Base-by-base conservation (phyloP, 352 stramenopile species). In the Phytopythium litorale region DNA sequence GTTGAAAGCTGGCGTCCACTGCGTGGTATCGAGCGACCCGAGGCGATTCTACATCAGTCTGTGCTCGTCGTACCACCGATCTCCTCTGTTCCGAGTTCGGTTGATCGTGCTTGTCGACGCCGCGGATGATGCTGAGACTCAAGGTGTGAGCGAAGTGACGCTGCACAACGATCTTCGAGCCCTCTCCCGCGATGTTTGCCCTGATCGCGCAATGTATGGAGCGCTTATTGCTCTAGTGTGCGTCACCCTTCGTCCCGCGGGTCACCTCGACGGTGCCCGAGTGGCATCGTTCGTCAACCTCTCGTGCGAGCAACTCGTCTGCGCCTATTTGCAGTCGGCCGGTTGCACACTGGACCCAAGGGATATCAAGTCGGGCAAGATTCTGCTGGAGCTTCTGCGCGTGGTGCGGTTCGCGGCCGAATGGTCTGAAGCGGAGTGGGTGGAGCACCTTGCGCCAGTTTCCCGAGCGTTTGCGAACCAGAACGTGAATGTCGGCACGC, bases 41-140 rank as follows among this genome's bases (percentile, higher is more conserved):
- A 63, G 64, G 12, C 25, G 54, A 7, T 33, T 80, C 25, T 81
- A 73, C 65, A 79, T 82, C 38, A 64, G 19, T 40, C 13, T 73
- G 46, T 60, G 66, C 30, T 54, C 42, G 37, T 23, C 37, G 23
- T 71, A 65, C 33, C 63, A 30, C 32, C 63, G 65, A 16, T 35
- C 57, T 1, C 64, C 66, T 13, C 25, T 70, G 11, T 82, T 81
- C 48, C 73, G 69, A 18, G 60, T 79, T 9, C 62, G 52, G 37
- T 67, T 82, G 45, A 21, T 45, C n/a, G 49, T 11, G 13, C 23
- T 16, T 32, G 21, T 8, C 13, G 23, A 15, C 5, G 13, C 12
- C 23, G 25, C 25, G 6, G 48, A 25, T 37, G 25, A 35, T 7
- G n/a, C 59, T 21, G 51, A 46, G 18, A 45, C 52, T 9, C 1